Conservation (phyloP, 1,139 yeast species). For the Spathaspora sp. region DNA sequence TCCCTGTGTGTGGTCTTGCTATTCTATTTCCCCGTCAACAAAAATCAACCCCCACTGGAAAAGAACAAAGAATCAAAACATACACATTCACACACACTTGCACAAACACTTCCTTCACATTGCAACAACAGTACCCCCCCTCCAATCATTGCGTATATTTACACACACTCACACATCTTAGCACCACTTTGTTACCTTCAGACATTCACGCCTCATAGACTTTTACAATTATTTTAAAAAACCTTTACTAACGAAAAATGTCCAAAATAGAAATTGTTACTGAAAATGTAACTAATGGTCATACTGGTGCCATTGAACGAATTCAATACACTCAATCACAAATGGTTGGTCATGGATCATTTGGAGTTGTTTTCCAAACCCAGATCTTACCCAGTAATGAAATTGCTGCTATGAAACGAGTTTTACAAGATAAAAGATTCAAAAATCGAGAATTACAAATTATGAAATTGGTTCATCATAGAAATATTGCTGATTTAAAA, state of each 20-base stretch:
- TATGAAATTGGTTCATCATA: slow-evolving; percentile 86
- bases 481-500: slow-evolving; percentile 83
- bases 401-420: slow-evolving; percentile 89
- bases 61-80: neutral
- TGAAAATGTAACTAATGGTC: slow-evolving; percentile 75
- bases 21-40: neutral
- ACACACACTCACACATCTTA: too few species aligned
- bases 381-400: slow-evolving; percentile 73
- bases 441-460: slow-evolving; percentile 95
- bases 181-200: neutral
- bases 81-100: neutral
- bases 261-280: slow-evolving; percentile 58
- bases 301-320: slow-evolving; percentile 60
- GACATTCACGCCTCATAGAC: neutral
- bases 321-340: slow-evolving; percentile 71
- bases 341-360: slow-evolving; percentile 96
- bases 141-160: neutral
- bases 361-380: slow-evolving; percentile 94
- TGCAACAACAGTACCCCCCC: neutral
- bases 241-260: slow-evolving; percentile 20
- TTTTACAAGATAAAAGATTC: slow-evolving; percentile 90
- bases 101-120: too few species aligned
- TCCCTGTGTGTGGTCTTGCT: neutral
- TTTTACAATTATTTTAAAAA: neutral
- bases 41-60: neutral